These are phyloP conservation scores for Trichoderma asperelloides DNA, from an alignment of 495 filamentous ascomycete genomes.

Conservation along the genomic window DNA sequence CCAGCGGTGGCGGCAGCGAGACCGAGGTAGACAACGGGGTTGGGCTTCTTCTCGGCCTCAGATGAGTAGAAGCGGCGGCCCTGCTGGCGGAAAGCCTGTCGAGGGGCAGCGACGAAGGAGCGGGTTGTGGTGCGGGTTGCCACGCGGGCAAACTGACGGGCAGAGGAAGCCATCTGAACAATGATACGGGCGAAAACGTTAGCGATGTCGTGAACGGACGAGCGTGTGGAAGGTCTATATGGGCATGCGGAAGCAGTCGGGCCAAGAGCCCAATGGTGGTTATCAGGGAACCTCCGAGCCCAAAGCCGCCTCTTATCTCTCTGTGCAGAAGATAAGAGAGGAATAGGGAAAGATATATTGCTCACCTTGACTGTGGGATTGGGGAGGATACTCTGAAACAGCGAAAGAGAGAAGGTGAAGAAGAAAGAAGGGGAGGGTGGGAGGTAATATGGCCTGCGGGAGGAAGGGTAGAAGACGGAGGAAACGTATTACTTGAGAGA, in stretches of 20 bases:
- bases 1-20: slow-evolving; percentile 50
- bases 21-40: slow-evolving; percentile 31
- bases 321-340: not conserved
- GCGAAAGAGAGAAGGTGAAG: not conserved
- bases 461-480: not conserved
- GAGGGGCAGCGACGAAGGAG: slow-evolving; percentile 38
- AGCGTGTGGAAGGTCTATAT: not conserved
- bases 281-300: not conserved
- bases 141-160: slow-evolving; percentile 47
- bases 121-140: slow-evolving; percentile 46
- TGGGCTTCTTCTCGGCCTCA: slow-evolving; percentile 49
- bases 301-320: not conserved
- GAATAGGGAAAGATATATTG: not conserved
- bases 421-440: not conserved
- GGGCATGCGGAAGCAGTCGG: not conserved
- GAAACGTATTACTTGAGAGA: not conserved
- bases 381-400: not conserved
- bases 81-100: slow-evolving; percentile 54
- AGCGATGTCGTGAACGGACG: not conserved
- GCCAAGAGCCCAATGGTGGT: not conserved
- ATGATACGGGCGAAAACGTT: not conserved
- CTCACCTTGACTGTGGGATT: not conserved
- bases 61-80: slow-evolving; percentile 72
- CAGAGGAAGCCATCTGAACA: slow-evolving; percentile 37
- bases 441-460: not conserved